Percentiles rank a stretch among this genome's conserved stretches.
Conservation (phyloP, 306 rosid species). For the Vigna angularis region DNA sequence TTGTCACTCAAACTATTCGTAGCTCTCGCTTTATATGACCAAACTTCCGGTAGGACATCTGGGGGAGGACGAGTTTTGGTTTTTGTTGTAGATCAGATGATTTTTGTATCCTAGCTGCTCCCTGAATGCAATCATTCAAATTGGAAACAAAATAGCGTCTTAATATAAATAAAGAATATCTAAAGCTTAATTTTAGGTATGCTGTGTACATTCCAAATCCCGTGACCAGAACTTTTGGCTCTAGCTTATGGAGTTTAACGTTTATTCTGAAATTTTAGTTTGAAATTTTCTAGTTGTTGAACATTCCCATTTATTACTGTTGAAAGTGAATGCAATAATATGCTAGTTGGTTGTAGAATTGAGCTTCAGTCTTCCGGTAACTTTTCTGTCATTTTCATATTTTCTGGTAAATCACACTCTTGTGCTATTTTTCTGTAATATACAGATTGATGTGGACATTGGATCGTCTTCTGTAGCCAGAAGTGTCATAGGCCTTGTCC, state of each 20-base stretch:
- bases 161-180: neutral
- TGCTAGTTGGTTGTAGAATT: slow-evolving; percentile 31
- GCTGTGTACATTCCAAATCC: slow-evolving; percentile 6
- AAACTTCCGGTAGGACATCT: neutral
- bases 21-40: neutral
- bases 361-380: slow-evolving; percentile 27
- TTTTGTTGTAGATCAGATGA: slow-evolving; percentile 8
- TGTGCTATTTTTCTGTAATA: slow-evolving; percentile 26
- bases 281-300: slow-evolving; percentile 25
- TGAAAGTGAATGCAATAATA: slow-evolving; percentile 32
- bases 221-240: slow-evolving; percentile 3
- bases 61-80: neutral
- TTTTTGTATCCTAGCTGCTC: neutral
- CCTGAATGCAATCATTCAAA: slow-evolving; percentile 1
- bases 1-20: neutral
- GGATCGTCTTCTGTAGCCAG: slow-evolving; percentile 98
- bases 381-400: slow-evolving; percentile 10
- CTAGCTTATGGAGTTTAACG: neutral
- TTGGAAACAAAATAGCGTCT: slow-evolving; percentile 2
- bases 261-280: slow-evolving; percentile 19
- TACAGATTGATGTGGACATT: slow-evolving; percentile 97
- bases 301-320: slow-evolving; percentile 36
- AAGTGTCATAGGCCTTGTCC: slow-evolving; percentile 86
- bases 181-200: slow-evolving; percentile 15
- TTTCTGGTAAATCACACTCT: slow-evolving; percentile 26